Evolutionary conservation across 345 rosid species (phyloP).

Genomic region (Citrus hindsii): DNA sequence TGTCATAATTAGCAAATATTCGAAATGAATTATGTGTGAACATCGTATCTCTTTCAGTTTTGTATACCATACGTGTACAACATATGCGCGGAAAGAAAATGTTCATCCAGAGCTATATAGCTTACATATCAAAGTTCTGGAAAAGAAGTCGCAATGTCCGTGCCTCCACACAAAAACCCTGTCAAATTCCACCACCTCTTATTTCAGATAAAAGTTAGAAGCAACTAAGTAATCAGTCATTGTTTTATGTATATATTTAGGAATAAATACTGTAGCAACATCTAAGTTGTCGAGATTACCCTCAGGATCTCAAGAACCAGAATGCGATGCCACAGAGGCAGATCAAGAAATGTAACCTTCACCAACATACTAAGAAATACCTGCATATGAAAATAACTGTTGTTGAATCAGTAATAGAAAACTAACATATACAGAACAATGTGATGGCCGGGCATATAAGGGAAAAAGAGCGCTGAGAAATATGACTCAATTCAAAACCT

Average conservation of each 20-base stretch:
- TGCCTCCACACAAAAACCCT: slow-evolving; percentile 99
- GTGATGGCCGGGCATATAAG: neutral
- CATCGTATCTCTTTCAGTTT: neutral
- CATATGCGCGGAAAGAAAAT: slow-evolving; percentile 18
- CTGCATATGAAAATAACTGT: slow-evolving; percentile 37
- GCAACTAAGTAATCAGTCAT: neutral
- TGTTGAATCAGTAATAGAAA: neutral
- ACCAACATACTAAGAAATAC: slow-evolving; percentile 96
- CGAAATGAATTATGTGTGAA: neutral
- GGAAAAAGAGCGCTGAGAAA: neutral
- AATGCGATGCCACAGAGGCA: slow-evolving; percentile 98
- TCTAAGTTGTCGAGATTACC: slow-evolving; percentile 43
- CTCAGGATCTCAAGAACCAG: slow-evolving; percentile 98
- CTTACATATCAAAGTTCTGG: slow-evolving; percentile 97
- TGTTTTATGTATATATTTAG: neutral
- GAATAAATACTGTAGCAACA: neutral
- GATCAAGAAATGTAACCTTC: slow-evolving; percentile 85
- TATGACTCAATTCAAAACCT: neutral
- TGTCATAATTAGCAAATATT: neutral
- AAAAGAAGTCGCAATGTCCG: slow-evolving; percentile 76
- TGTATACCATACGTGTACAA: slow-evolving; percentile 4
- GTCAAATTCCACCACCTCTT: slow-evolving; percentile 30
- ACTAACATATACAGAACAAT: neutral
- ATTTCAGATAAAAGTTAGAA: slow-evolving; percentile 10
- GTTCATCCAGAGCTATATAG: slow-evolving; percentile 12